phyloP scores from a whole-genome alignment of 257 asterid genomes.

The Rauvolfia tetraphylla region DNA sequence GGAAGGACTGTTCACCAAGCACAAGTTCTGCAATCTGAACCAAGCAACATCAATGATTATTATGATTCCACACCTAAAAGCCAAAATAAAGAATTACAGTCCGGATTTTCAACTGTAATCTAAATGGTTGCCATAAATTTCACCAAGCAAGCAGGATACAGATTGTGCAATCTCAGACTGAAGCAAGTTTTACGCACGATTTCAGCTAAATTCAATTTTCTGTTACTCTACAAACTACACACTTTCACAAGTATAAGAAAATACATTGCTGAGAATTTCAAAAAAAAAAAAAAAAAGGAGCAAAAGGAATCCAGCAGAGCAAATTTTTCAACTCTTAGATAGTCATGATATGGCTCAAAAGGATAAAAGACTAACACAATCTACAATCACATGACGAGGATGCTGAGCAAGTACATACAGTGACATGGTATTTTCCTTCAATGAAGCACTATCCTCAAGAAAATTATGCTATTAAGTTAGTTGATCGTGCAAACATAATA shows the following conservation, averaged over 20 bases:
- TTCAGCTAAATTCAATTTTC: neutral
- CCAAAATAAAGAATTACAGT: neutral
- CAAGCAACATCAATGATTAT: conserved; percentile 4
- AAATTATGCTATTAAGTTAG: neutral
- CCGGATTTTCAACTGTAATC: too few species aligned
- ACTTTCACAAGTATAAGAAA: neutral
- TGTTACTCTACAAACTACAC: neutral
- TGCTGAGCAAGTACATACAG: neutral
- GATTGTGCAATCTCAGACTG: neutral
- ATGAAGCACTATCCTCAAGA: neutral
- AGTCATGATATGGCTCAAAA: neutral
- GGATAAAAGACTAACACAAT: neutral
- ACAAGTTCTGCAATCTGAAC: conserved; percentile 70
- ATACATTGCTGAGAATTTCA: neutral
- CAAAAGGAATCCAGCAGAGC: neutral
- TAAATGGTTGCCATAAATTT: neutral
- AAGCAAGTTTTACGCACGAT: neutral
- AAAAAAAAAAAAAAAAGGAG: neutral
- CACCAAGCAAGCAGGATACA: neutral
- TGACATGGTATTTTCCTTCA: neutral
- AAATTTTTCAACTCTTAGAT: neutral
- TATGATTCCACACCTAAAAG: conserved; percentile 3
- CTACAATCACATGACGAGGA: neutral
- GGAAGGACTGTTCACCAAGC: conserved; percentile 70
- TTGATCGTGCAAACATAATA: too few species aligned